These are phyloP conservation scores for Xylaria sp. DNA, from an alignment of 2,329 filamentous ascomycete species.

Conservation along the genomic window DNA sequence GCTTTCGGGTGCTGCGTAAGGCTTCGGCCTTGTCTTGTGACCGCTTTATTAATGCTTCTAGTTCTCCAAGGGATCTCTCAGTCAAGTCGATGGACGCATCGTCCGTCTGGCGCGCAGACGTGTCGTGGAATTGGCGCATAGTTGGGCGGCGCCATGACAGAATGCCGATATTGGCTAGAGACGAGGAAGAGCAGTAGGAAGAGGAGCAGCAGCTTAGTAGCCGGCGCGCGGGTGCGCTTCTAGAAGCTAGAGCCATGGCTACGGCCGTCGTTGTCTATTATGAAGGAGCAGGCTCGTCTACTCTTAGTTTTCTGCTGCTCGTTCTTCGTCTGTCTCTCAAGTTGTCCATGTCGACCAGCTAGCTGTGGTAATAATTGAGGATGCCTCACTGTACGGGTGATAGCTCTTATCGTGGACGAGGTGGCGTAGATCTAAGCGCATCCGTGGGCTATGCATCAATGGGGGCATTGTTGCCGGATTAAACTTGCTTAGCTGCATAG, in stretches of 20 bases:
- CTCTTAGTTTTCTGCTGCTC: background rate
- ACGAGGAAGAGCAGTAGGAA: background rate
- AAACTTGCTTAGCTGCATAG: background rate
- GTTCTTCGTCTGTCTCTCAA: background rate
- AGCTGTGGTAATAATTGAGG: no score
- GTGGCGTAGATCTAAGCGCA: background rate
- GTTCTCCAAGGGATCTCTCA: conserved; percentile 47
- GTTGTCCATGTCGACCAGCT: no score
- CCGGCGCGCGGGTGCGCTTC: conserved; percentile 34
- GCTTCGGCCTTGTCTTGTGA: no score
- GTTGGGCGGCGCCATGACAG: background rate
- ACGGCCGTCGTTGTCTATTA: conserved; percentile 1
- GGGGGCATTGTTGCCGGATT: conserved; percentile 14
- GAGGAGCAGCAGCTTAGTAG: conserved; percentile 25
- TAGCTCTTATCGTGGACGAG: background rate
- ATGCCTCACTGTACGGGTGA: no score
- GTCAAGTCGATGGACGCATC: conserved; percentile 54
- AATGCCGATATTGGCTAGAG: background rate
- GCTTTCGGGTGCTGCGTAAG: conserved; percentile 10
- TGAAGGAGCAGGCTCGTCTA: background rate
- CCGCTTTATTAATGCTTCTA: no score
- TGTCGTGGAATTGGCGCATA: conserved; percentile 42
- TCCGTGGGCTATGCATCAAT: conserved; percentile 16
- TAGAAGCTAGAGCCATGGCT: conserved; percentile 42
- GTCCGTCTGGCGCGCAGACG: conserved; percentile 47